Percentiles rank a stretch among this genome's conserved stretches.
Conservation (phyloP, 805 yeast species). For the Starmerella apis region DNA sequence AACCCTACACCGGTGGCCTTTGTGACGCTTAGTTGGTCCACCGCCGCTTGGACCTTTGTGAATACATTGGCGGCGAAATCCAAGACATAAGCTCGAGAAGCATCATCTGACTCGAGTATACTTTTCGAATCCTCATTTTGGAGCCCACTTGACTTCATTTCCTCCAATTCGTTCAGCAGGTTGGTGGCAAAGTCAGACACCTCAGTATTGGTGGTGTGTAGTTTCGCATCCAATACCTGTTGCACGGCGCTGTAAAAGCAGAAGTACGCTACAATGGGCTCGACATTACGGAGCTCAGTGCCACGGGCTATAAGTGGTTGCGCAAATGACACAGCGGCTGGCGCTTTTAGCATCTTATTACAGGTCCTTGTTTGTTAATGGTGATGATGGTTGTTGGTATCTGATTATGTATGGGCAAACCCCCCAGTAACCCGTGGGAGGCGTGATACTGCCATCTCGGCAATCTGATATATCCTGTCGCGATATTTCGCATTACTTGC, state of each 20-base stretch:
- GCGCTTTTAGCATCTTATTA: slow-evolving; percentile 16
- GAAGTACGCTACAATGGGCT: slow-evolving; percentile 64
- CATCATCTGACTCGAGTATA: slow-evolving; percentile 49
- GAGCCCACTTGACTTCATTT: slow-evolving; percentile 37
- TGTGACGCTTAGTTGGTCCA: slow-evolving; percentile 37
- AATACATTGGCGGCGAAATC: slow-evolving; percentile 52
- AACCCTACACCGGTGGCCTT: slow-evolving; percentile 43
- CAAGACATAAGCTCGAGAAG: slow-evolving; percentile 46
- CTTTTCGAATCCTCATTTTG: slow-evolving; percentile 32
- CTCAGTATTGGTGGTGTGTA: slow-evolving; percentile 48
- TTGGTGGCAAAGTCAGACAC: slow-evolving; percentile 50
- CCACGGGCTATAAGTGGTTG: slow-evolving; percentile 36
- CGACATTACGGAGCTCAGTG: slow-evolving; percentile 44
- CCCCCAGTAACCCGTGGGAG: background rate
- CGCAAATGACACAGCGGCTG: slow-evolving; percentile 25
- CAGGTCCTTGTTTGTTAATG: background rate
- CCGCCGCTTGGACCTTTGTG: slow-evolving; percentile 42
- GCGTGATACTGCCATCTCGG: background rate
- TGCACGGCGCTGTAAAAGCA: slow-evolving; percentile 67
- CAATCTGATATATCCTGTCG: too few relatives aligned
- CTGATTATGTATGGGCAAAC: background rate
- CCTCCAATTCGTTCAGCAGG: slow-evolving; percentile 64
- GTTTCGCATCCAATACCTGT: slow-evolving; percentile 47
- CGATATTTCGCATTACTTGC: too few relatives aligned
- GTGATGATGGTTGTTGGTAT: background rate